Evolutionary conservation across 306 rosid genomes (phyloP).

Genomic region (Sechiopsis laciniata): DNA sequence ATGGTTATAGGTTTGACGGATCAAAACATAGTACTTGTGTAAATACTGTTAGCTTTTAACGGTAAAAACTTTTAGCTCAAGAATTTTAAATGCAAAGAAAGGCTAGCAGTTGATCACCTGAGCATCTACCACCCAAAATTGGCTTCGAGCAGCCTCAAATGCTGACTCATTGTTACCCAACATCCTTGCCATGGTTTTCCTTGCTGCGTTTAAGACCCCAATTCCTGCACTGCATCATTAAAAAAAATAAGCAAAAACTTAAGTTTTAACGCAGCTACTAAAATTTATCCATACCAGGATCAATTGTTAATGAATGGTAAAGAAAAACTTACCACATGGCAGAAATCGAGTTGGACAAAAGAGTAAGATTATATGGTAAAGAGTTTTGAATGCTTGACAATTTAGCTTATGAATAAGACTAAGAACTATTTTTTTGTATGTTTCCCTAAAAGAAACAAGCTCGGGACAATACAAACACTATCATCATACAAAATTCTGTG

Average conservation of each 20-base stretch:
- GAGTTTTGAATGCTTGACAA: neutral
- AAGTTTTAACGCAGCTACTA: neutral
- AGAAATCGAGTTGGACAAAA: neutral
- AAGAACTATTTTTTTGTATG: neutral
- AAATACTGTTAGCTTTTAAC: no score
- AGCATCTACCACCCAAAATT: constrained; percentile 98
- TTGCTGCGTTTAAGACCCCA: constrained; percentile 83
- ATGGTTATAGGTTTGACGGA: neutral
- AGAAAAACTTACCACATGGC: neutral
- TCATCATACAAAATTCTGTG: constrained; percentile 6
- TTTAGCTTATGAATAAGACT: neutral
- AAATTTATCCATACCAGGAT: neutral
- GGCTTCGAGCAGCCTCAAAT: constrained; percentile 76
- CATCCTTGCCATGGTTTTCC: constrained; percentile 99
- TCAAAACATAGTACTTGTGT: neutral
- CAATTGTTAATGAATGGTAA: neutral
- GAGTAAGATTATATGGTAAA: neutral
- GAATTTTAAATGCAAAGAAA: constrained; percentile 21
- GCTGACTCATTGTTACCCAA: constrained; percentile 85
- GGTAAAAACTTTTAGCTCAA: neutral
- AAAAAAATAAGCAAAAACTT: constrained; percentile 25
- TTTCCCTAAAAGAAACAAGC: neutral
- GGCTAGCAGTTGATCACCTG: constrained; percentile 40
- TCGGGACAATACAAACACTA: neutral
- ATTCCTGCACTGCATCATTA: constrained; percentile 86